phyloP scores from a whole-genome alignment of 352 stramenopile genomes.

The Globisporangium nunn region DNA sequence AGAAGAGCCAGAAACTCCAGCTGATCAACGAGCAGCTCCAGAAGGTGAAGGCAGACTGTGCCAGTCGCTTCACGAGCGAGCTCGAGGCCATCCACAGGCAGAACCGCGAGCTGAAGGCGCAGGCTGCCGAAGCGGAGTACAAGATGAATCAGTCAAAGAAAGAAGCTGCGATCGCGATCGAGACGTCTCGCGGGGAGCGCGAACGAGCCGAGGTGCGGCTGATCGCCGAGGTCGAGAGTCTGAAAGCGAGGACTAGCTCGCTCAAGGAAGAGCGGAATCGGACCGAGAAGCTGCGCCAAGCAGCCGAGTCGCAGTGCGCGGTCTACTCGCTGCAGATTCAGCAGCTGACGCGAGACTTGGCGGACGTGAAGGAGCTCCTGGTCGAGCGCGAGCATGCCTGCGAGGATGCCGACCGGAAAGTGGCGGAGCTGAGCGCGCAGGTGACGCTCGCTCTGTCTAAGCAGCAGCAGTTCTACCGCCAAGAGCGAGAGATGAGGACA shows the following conservation, averaged over 20 bases:
- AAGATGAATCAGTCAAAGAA: conserved; percentile 35
- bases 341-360: conserved; percentile 45
- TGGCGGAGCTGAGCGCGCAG: conserved; percentile 57
- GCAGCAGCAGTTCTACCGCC: conserved; percentile 65
- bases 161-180: conserved; percentile 24
- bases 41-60: conserved; percentile 66
- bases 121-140: conserved; percentile 45
- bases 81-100: conserved; percentile 47
- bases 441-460: conserved; percentile 62
- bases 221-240: conserved; percentile 51
- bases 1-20: conserved; percentile 55
- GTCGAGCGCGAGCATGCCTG: conserved; percentile 54
- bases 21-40: conserved; percentile 66
- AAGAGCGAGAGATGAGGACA: conserved; percentile 60
- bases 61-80: conserved; percentile 37
- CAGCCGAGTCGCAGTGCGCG: conserved; percentile 35
- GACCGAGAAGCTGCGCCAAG: conserved; percentile 38
- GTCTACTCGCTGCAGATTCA: conserved; percentile 44
- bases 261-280: conserved; percentile 61
- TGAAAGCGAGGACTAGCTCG: conserved; percentile 35
- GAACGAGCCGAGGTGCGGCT: conserved; percentile 47
- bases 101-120: conserved; percentile 54
- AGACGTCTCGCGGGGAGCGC: conserved; percentile 32
- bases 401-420: conserved; percentile 64
- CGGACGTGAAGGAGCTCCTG: conserved; percentile 45